Evolutionary conservation across 768 basidiomycete genomes (phyloP), one percentile per base, ranked within the genome.

Genomic region (Naganishia vaughanmartiniae): DNA sequence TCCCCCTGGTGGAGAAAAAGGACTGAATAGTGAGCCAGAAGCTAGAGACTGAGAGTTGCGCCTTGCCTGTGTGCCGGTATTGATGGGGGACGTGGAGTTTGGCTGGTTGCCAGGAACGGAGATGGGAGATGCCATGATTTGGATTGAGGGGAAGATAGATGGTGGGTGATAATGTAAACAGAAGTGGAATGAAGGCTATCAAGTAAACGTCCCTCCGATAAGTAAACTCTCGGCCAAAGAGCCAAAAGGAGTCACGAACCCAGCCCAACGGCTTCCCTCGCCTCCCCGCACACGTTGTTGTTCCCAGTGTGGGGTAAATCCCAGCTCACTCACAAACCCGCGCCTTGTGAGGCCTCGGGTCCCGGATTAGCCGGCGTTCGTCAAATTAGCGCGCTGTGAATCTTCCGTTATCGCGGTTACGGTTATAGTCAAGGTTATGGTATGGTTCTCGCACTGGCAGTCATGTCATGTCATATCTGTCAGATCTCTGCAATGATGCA

Each of bases 1-100:
- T 63, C 60, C 60, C 26, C 60, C 60, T 19, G 60, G 60, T 15
- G 60, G 60, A 45, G 60, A 63, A 14, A 63, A 63, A 24, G 39
- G 60, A 45, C 60, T 63, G 60, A 63, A 45, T 12, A 58, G n/a
- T 4, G 55, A 26, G 12, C 28, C 28, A 19, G 57, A 58, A 24
- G 34, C 31, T 1, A 45, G 42, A 11, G 60, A 63, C 28, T 45
- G 60, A 0, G 60, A 63, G 60, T 42, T 42, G 39, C 60, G 60
- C 21, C 60, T 17, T 17, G 42, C 60, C 42, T 42, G 42, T 42
- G 42, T 42, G 15, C 42, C 42, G 42, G 42, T 42, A 34, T 45
- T 26, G 60, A 42, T 46, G 60, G 60, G 4, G 30, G 60, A 42
- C 42, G 36, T 19, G 30, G 54, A 12, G 33, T 33, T 55, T 30